phyloP scores from a whole-genome alignment of 2,329 filamentous ascomycete species.

The Cercospora berteroae region DNA sequence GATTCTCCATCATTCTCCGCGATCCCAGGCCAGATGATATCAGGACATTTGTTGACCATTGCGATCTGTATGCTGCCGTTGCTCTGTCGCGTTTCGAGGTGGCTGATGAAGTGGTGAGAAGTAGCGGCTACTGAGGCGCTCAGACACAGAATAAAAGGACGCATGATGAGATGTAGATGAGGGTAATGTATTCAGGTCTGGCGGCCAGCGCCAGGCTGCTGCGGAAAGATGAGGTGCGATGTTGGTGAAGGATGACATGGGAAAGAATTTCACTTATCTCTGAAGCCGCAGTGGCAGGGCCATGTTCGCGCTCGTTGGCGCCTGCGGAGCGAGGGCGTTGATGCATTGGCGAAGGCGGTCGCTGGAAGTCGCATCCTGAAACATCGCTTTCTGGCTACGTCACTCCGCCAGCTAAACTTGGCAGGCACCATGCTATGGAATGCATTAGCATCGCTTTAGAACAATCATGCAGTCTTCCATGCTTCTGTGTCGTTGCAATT shows the following conservation, averaged over 20 bases:
- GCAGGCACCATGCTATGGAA: not conserved
- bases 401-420: not conserved
- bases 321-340: slow-evolving; percentile 7
- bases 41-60: slow-evolving; percentile 69
- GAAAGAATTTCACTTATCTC: not conserved
- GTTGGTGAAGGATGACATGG: not conserved
- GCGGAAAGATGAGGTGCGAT: not conserved
- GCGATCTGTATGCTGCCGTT: slow-evolving; percentile 52
- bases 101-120: not conserved
- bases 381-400: slow-evolving; percentile 2
- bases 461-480: not conserved
- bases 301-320: not conserved
- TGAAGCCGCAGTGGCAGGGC: not conserved
- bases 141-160: not conserved
- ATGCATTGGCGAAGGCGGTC: not conserved
- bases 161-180: slow-evolving; percentile 3
- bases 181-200: slow-evolving; percentile 3
- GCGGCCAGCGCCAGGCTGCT: slow-evolving; percentile 9
- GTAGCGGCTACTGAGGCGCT: not conserved
- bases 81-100: slow-evolving; percentile 1
- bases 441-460: not conserved
- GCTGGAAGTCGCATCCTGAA: slow-evolving; percentile 10
- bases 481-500: not conserved
- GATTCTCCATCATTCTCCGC: slow-evolving; percentile 65
- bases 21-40: slow-evolving; percentile 74